These are phyloP conservation scores for Batrachochytrium dendrobatidis DNA, from an alignment of 371 early-diverging fungal genomes.

Conservation along the genomic window DNA sequence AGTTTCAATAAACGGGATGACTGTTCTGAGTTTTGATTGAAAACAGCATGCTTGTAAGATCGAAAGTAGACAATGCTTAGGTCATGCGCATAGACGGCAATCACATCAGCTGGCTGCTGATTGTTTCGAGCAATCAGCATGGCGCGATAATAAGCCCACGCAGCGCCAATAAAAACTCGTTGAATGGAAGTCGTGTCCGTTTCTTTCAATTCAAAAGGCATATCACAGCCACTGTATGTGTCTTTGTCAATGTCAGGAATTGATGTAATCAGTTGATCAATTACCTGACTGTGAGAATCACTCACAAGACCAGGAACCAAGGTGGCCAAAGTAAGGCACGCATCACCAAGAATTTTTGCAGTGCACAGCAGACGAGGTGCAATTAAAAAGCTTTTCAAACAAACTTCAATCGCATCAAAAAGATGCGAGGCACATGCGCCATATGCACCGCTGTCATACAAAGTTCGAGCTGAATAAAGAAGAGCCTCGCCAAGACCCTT, in stretches of 20 bases:
- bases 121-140: not conserved
- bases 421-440: conserved; percentile 60
- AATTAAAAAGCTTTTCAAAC: conserved; percentile 9
- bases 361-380: conserved; percentile 33
- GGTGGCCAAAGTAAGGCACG: conserved; percentile 48
- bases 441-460: conserved; percentile 60
- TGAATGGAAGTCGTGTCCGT: too few relatives aligned
- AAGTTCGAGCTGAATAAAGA: conserved; percentile 54
- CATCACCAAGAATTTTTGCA: conserved; percentile 69
- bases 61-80: conserved; percentile 20
- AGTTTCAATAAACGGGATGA: not conserved
- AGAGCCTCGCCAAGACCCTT: conserved; percentile 60
- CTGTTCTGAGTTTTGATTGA: not conserved
- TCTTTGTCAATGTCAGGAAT: too few relatives aligned
- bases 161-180: too few relatives aligned
- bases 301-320: conserved; percentile 22
- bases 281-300: not conserved
- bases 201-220: too few relatives aligned
- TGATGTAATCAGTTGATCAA: too few relatives aligned
- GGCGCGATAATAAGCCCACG: conserved; percentile 2
- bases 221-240: too few relatives aligned
- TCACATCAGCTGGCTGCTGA: too few relatives aligned
- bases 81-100: conserved; percentile 18
- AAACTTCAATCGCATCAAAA: conserved; percentile 35
- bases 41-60: conserved; percentile 7